phyloP scores from a whole-genome alignment of 2,329 filamentous ascomycete genomes.

The Colletotrichum tropicicola region DNA sequence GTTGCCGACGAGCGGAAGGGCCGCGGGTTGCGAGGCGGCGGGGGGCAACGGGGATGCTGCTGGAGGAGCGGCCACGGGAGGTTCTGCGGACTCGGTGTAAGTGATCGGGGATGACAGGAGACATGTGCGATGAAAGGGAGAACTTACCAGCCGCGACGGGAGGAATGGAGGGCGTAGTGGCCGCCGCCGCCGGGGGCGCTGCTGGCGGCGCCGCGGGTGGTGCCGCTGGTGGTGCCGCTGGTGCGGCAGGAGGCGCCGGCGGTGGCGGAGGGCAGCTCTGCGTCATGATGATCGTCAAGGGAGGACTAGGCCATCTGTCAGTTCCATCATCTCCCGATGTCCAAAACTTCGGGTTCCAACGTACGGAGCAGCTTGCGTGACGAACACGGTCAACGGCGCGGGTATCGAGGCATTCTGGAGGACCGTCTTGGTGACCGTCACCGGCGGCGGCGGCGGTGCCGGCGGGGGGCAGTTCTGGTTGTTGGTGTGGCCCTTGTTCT shows the following conservation, averaged over 20 bases:
- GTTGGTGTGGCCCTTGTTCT: conserved; percentile 35
- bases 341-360: not conserved
- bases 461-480: not conserved
- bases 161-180: conserved; percentile 8
- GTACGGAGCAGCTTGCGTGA: conserved; percentile 20
- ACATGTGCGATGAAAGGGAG: not conserved
- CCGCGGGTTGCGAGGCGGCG: conserved; percentile 3
- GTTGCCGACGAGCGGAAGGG: conserved; percentile 13
- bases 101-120: not conserved
- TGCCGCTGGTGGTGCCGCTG: not conserved
- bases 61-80: conserved; percentile 8
- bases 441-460: not conserved
- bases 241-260: not conserved
- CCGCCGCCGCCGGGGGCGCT: not conserved
- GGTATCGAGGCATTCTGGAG: conserved; percentile 18
- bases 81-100: conserved; percentile 1
- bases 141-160: conserved; percentile 17
- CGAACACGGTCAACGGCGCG: conserved; percentile 22
- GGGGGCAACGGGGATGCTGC: conserved; percentile 3
- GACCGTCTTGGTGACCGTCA: conserved; percentile 20
- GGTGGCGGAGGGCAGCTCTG: conserved; percentile 23
- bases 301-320: not conserved
- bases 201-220: conserved; percentile 13
- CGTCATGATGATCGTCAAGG: conserved; percentile 2
- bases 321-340: not conserved